Evolutionary conservation across 2,329 filamentous ascomycete genomes (phyloP).

Genomic region (Aschersonia sp.): DNA sequence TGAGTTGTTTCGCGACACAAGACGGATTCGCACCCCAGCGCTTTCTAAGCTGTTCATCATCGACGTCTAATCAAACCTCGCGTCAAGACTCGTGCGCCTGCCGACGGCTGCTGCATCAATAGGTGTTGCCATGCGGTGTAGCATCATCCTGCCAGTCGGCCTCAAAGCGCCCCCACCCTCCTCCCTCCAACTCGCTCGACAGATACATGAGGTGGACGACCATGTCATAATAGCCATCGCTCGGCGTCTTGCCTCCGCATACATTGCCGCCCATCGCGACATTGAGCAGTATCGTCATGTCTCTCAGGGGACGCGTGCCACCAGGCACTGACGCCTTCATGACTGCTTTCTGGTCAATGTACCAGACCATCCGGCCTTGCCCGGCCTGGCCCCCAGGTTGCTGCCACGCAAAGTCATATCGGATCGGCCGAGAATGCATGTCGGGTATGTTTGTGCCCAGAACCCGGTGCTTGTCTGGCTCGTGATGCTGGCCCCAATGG

Average conservation of each 20-base stretch:
- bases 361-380: constrained; percentile 39
- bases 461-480: constrained; percentile 42
- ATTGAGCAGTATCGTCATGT: constrained; percentile 42
- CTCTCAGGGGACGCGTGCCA: constrained; percentile 38
- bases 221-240: constrained; percentile 40
- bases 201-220: constrained; percentile 37
- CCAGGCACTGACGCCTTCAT: constrained; percentile 40
- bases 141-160: constrained; percentile 26
- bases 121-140: constrained; percentile 16
- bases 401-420: constrained; percentile 43
- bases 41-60: too few species aligned
- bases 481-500: constrained; percentile 43
- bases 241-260: constrained; percentile 33
- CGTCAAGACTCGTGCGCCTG: too few species aligned
- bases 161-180: constrained; percentile 40
- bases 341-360: constrained; percentile 39
- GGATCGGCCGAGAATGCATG: constrained; percentile 30
- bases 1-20: too few species aligned
- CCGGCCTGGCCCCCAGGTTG: constrained; percentile 25
- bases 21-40: too few species aligned
- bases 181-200: constrained; percentile 32
- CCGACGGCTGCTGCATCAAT: constrained; percentile 3
- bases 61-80: too few species aligned
- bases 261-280: constrained; percentile 50
- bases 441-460: constrained; percentile 33